Evolutionary conservation across 331 rosid species (phyloP), one percentile per base, ranked within the genome.

Genomic region (Prunus yedoensis): DNA sequence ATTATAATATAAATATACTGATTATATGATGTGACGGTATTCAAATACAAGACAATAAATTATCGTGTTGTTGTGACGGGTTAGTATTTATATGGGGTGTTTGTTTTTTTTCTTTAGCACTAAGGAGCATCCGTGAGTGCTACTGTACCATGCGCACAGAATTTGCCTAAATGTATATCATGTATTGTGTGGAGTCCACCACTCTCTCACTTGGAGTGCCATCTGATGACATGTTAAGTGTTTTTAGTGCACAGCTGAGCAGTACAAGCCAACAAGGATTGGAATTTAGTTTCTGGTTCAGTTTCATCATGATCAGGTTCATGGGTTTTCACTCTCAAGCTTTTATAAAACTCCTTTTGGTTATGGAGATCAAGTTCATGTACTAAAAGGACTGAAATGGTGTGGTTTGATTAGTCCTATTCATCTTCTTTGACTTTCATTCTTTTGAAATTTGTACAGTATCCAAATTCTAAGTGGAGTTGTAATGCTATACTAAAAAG

Each of bases 91-190:
- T 23, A 5, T 60, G 16, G 21, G 27, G 76, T 15, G 43, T 35
- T 35, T 41, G 25, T 58, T 6, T 38, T 60, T 78, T 52, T 49
- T 16, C 10, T 17, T 17, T 75, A 79, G 81, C 79, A 88, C 84
- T 80, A 77, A 78, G 81, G 89, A 78, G 80, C 78, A 77, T 76
- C 70, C 68, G 82, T 74, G 80, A 82, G 93, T 91, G 93, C 87
- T 75, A 88, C 92, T 85, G 94, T 85, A 73, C 69, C 96, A 89
- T 70, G 97, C 96, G 89, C 95, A 77, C 83, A 57, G 82, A 72
- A 78, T 35, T 74, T 63, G 76, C 78, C 79, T 59, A 57, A 77
- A 66, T 67, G 76, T 27, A 7, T 28, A 17, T 30, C 14, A 32
- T 63, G 25, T 32, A 32, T 30, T 32, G 61, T 45, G 46, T 79